Conservation (phyloP, 305 asterid species). For the Fraxinus sp. region DNA sequence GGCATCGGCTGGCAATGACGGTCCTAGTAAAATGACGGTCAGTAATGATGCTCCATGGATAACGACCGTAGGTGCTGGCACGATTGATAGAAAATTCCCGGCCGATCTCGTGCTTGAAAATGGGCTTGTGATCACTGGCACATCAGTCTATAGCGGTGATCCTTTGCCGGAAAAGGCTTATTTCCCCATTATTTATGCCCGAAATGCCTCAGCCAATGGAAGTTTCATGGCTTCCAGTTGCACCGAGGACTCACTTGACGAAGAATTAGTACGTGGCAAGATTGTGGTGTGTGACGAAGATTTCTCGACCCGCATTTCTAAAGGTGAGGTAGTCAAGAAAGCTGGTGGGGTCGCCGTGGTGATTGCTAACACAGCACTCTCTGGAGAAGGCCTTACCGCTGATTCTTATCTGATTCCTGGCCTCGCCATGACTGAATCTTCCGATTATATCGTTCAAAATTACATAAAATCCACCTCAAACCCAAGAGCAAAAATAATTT, state of each 20-base stretch:
- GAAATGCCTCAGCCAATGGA: slow-evolving; percentile 45
- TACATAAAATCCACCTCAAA: too few species aligned
- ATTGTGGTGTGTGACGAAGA: slow-evolving; percentile 52
- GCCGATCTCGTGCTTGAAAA: slow-evolving; percentile 60
- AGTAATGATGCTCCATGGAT: slow-evolving; percentile 85
- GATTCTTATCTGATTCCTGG: too few species aligned
- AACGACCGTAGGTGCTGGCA: slow-evolving; percentile 53
- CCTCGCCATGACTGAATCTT: too few species aligned
- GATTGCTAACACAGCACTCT: background rate
- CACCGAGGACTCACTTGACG: slow-evolving; percentile 46
- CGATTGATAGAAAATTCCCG: slow-evolving; percentile 68
- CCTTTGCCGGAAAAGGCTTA: slow-evolving; percentile 26
- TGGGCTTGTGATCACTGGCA: slow-evolving; percentile 51
- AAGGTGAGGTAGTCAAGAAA: slow-evolving; percentile 52
- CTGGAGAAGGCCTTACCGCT: too few species aligned
- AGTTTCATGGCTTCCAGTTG: slow-evolving; percentile 52
- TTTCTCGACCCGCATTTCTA: slow-evolving; percentile 45
- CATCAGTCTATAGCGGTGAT: slow-evolving; percentile 51
- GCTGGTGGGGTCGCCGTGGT: slow-evolving; percentile 76
- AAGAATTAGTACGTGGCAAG: slow-evolving; percentile 51
- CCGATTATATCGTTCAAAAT: too few species aligned
- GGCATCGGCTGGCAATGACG: slow-evolving; percentile 80
- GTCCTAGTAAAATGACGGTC: slow-evolving; percentile 56
- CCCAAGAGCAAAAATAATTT: too few species aligned
- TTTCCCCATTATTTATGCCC: slow-evolving; percentile 54